Base-by-base conservation (phyloP, 495 filamentous ascomycete species). In the Copromyces sp. region DNA sequence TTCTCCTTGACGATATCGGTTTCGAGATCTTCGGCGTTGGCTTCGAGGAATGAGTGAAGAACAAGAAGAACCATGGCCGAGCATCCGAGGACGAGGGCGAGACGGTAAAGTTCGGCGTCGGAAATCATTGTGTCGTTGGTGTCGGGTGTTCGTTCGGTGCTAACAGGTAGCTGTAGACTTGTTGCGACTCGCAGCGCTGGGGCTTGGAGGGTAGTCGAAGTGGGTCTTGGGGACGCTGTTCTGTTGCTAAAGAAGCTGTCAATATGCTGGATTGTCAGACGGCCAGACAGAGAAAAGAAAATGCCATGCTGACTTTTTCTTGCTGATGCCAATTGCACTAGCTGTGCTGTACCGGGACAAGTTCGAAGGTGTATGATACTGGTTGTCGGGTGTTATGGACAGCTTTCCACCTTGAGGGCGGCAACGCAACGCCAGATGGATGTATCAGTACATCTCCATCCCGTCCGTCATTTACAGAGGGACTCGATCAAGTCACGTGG, bases 41-140 rank as follows among this genome's bases (percentile, higher is more conserved):
- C 89, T 78, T 98, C 94, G 77, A 99, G 90, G 86, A 96, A 98
- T 84, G 97, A 94, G 87, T 98, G 98, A 24, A 97, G 83, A 61
- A 98, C 89, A 68, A 97, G 97, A 75, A 99, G 88, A 70, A 97
- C 88, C 94, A 98, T 95, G 76, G 95, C 89, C 40, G 90, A 87
- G 53, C 90, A 94, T 83, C 96, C 95, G 72, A 98, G 92, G 82
- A 97, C 95, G 80, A 97, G 90, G 82, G 95, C 94, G 32, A 99
- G 90, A 38, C 87, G 86, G 84, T 93, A 92, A 77, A 95, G 89
- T 70, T 94, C 90, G 75, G 90, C 84, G 89, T 95, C 93, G 82
- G 92, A 90, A 81, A 95, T 94, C 93, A 95, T 95, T 47, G 68
- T 89, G 78, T 47, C 53, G n/a, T 38, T n/a, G 20, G 12, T 29